Conservation (phyloP, 768 basidiomycete species). For the Amanita phalloides region DNA sequence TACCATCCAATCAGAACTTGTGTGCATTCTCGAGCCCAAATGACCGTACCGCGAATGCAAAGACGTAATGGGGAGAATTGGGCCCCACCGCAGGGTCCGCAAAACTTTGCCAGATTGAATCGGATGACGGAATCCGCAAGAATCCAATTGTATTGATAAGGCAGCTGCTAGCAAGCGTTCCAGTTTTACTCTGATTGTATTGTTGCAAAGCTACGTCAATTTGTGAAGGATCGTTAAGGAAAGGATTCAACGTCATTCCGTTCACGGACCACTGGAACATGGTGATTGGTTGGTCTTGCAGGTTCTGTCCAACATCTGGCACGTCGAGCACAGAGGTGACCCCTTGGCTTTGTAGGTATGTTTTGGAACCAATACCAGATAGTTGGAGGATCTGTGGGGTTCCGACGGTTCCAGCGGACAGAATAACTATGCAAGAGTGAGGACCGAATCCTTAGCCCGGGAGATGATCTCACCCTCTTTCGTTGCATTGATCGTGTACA, state of each 20-base stretch:
- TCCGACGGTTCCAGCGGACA: constrained; percentile 25
- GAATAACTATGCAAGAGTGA: constrained; percentile 13
- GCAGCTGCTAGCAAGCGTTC: constrained; percentile 13
- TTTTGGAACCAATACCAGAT: constrained; percentile 23
- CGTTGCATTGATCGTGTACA: constrained; percentile 12
- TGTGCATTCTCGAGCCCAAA: background rate
- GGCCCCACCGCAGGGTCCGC: constrained; percentile 26
- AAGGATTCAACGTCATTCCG: constrained; percentile 16
- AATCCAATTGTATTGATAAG: constrained; percentile 13
- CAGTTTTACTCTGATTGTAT: constrained; percentile 17
- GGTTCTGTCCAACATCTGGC: constrained; percentile 22
- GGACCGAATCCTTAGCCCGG: background rate
- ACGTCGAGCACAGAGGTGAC: constrained; percentile 18
- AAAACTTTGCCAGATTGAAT: constrained; percentile 17
- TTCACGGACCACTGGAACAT: constrained; percentile 14
- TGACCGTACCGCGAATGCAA: constrained; percentile 19
- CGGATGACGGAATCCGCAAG: constrained; percentile 17
- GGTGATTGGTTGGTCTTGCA: constrained; percentile 3
- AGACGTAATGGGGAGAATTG: constrained; percentile 22
- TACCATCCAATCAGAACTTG: background rate
- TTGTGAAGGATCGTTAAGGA: constrained; percentile 14
- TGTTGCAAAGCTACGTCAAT: constrained; percentile 12
- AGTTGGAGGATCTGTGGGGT: constrained; percentile 22
- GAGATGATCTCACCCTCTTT: constrained; percentile 14
- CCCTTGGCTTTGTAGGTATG: constrained; percentile 13